These are phyloP conservation scores for Cladosporium phlei DNA, from an alignment of 2,329 filamentous ascomycete genomes.

Conservation along the genomic window DNA sequence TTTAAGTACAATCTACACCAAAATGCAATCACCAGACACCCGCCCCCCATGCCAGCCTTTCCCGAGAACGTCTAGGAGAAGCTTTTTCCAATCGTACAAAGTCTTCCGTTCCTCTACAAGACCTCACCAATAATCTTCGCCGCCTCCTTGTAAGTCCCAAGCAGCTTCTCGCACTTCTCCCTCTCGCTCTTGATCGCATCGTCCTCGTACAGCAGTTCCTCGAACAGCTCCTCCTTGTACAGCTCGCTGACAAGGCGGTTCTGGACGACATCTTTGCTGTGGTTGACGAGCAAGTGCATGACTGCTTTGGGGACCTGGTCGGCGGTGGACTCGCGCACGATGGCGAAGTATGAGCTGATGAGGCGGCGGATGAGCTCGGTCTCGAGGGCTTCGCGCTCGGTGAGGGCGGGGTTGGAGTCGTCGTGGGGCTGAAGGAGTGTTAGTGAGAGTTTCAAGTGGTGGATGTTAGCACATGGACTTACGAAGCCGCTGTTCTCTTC, in stretches of 20 bases:
- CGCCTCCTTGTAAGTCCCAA: constrained; percentile 93
- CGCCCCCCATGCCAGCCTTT: too few relatives aligned
- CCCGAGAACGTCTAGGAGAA: too few relatives aligned
- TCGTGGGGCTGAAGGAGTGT: constrained; percentile 17
- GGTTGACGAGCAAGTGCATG: constrained; percentile 97
- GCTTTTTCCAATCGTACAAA: too few relatives aligned
- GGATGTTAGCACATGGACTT: too few relatives aligned
- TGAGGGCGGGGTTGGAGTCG: constrained; percentile 62
- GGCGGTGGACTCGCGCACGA: constrained; percentile 95
- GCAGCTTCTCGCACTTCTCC: constrained; percentile 95
- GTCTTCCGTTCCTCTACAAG: constrained; percentile 59
- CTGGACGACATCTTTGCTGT: constrained; percentile 96
- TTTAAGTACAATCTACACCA: constrained; percentile 2
- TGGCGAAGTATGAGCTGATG: constrained; percentile 98
- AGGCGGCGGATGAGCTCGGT: constrained; percentile 94
- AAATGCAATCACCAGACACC: background rate
- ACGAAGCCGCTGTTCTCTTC: constrained; percentile 26
- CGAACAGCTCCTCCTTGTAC: constrained; percentile 86
- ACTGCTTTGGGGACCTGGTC: constrained; percentile 98
- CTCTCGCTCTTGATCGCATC: constrained; percentile 95
- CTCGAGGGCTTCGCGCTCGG: constrained; percentile 93
- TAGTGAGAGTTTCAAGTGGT: background rate
- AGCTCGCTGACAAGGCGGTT: constrained; percentile 93
- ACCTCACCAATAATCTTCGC: constrained; percentile 98
- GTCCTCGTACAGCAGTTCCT: constrained; percentile 93